These are phyloP conservation scores for Candida rishiriensis DNA, from an alignment of 805 yeast species.

Conservation along the genomic window DNA sequence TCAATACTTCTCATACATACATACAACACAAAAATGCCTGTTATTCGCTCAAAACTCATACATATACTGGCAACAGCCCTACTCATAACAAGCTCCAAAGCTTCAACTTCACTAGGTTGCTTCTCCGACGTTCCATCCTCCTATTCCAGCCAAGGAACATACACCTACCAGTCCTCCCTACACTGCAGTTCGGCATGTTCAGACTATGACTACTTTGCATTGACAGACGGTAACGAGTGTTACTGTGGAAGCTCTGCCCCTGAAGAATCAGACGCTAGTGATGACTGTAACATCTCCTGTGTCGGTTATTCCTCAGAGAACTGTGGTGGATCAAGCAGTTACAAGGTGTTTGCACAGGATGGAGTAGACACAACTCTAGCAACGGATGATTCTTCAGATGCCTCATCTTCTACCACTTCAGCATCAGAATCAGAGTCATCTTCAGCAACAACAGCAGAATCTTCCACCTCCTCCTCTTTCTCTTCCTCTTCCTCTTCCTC, in stretches of 20 bases:
- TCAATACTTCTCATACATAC: not conserved
- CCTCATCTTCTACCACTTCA: slow-evolving; percentile 1
- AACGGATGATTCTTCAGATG: slow-evolving; percentile 5
- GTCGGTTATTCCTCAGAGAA: slow-evolving; percentile 55
- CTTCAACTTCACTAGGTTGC: slow-evolving; percentile 32
- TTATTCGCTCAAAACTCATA: not conserved
- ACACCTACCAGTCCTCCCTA: slow-evolving; percentile 55
- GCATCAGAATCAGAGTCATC: slow-evolving; percentile 6
- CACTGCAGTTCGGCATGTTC: slow-evolving; percentile 45
- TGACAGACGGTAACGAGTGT: slow-evolving; percentile 51
- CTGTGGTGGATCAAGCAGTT: slow-evolving; percentile 54
- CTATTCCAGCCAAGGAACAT: slow-evolving; percentile 41
- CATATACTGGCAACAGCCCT: slow-evolving; percentile 3
- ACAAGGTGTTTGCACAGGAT: slow-evolving; percentile 39
- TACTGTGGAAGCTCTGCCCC: slow-evolving; percentile 58
- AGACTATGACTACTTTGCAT: slow-evolving; percentile 43
- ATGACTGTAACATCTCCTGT: slow-evolving; percentile 45
- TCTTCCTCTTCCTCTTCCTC: slow-evolving; percentile 13
- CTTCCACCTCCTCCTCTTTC: slow-evolving; percentile 11
- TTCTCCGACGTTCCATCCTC: slow-evolving; percentile 32
- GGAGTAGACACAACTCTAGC: slow-evolving; percentile 23
- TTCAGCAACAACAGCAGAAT: slow-evolving; percentile 13
- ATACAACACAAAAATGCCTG: not conserved
- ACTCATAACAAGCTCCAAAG: slow-evolving; percentile 1
- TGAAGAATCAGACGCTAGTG: slow-evolving; percentile 21